Evolutionary conservation across 140 eudicot species (phyloP), one percentile per base, ranked within the genome.

Genomic region (Cichorium intybus): DNA sequence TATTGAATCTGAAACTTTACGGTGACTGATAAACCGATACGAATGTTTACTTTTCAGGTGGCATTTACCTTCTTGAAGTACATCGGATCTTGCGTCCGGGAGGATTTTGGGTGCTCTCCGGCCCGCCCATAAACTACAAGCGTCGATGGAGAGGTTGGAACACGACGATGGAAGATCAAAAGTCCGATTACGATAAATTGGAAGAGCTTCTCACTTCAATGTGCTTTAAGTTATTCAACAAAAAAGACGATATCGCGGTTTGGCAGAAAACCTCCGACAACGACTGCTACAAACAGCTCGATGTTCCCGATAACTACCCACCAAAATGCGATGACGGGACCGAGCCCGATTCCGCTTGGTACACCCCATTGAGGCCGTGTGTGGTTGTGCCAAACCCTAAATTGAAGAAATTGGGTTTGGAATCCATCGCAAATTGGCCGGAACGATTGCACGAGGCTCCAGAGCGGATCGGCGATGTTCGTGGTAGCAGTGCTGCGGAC

Each of bases 61-160:
- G 98, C 64, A 64, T 91, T 60, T 91, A 91, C 81, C 95, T 91
- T 76, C 70, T 91, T 45, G 98, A 91, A 77, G 76, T 91, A 58
- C 87, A 91, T 66, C 95, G 98, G 24, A 91, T 91, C 10, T 84
- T 91, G 64, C 82, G 98, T 15, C 96, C 98, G 0, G 96, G 95
- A 24, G 98, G 98, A 68, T 91, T 91, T 72, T 91, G 96, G 96
- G 89, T 87, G 10, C 98, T 91, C 23, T 91, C 98, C 5, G 98
- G 98, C 5, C 98, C 98, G 0, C 98, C 98, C 4, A 84, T 91
- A 56, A 87, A 91, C 76, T 91, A 81, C 41, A 76, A 83, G 59
- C 70, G 66, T 49, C 91, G 89, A 4, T 91, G 96, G 96, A 77
- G 75, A 75, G 97, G 97, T 24, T 91, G 98, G 98, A 85, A 91